Conservation (phyloP, 352 stramenopile genomes). For the Globisporangium megalacanthum region DNA sequence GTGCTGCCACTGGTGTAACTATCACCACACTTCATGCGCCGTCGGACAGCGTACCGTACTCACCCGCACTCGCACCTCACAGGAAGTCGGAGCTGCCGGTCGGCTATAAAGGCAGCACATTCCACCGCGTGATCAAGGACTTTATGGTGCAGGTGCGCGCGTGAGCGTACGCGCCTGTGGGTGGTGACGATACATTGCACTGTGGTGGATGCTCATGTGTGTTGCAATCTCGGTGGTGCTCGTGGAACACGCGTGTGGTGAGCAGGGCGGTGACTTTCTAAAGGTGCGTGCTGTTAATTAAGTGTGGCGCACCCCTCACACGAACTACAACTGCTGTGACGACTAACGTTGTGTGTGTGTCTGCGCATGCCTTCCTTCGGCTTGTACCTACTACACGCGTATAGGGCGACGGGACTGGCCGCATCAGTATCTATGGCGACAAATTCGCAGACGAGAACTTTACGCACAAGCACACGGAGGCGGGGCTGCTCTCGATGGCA, state of each 20-base stretch:
- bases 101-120: slow-evolving; percentile 85
- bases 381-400: neutral
- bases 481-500: slow-evolving; percentile 84
- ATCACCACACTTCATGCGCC: too few species aligned
- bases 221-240: too few species aligned
- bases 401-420: slow-evolving; percentile 73
- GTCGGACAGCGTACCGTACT: neutral
- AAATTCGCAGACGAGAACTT: slow-evolving; percentile 86
- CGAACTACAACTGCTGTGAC: too few species aligned
- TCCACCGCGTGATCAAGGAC: slow-evolving; percentile 90
- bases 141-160: slow-evolving; percentile 82
- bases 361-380: too few species aligned
- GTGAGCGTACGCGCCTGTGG: neutral
- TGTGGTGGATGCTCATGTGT: too few species aligned
- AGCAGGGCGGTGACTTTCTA: slow-evolving; percentile 74
- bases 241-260: too few species aligned
- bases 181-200: neutral
- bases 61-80: slow-evolving; percentile 10
- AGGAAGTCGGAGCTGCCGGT: slow-evolving; percentile 81
- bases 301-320: too few species aligned
- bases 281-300: slow-evolving; percentile 33
- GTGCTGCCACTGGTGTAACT: too few species aligned
- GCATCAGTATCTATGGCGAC: slow-evolving; percentile 86
- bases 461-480: slow-evolving; percentile 75
- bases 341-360: neutral